Evolutionary conservation across 495 filamentous ascomycete genomes (phyloP).

Genomic region (Penicillium daleae): DNA sequence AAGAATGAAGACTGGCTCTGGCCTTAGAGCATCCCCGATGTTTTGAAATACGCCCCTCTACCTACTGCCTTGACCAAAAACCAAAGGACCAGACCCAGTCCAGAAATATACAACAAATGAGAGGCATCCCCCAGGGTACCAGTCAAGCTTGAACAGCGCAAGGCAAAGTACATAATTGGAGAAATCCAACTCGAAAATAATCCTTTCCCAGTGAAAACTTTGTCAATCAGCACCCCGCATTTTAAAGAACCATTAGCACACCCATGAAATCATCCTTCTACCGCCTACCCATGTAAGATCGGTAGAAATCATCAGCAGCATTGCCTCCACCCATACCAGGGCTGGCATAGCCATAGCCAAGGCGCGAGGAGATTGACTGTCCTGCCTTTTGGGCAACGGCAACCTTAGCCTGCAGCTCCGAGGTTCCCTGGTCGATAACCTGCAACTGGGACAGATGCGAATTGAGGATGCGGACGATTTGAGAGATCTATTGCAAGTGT

Average conservation of each 20-base stretch:
- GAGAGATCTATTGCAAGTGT: constrained; percentile 66
- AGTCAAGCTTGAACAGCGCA: neutral
- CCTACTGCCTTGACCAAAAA: neutral
- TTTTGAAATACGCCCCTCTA: constrained; percentile 8
- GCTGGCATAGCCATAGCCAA: constrained; percentile 61
- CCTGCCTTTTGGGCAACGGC: constrained; percentile 73
- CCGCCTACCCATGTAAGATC: constrained; percentile 71
- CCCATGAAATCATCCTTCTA: constrained; percentile 33
- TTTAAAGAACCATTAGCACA: constrained; percentile 28
- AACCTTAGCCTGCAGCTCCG: constrained; percentile 79
- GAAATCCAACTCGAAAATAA: constrained; percentile 12
- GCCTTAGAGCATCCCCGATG: neutral
- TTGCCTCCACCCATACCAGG: constrained; percentile 60
- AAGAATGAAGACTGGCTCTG: neutral
- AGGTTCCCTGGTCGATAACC: constrained; percentile 83
- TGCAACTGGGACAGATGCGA: constrained; percentile 86
- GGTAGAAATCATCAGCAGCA: constrained; percentile 79
- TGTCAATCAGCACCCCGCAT: constrained; percentile 14
- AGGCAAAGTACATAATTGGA: constrained; percentile 10
- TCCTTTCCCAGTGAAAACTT: constrained; percentile 21
- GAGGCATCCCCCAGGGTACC: neutral
- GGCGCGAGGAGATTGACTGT: constrained; percentile 66
- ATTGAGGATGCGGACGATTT: constrained; percentile 93
- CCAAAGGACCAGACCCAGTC: constrained; percentile 2
- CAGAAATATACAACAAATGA: constrained; percentile 9